phyloP scores from a whole-genome alignment of 2,329 filamentous ascomycete species.

The Venturia pyrina region DNA sequence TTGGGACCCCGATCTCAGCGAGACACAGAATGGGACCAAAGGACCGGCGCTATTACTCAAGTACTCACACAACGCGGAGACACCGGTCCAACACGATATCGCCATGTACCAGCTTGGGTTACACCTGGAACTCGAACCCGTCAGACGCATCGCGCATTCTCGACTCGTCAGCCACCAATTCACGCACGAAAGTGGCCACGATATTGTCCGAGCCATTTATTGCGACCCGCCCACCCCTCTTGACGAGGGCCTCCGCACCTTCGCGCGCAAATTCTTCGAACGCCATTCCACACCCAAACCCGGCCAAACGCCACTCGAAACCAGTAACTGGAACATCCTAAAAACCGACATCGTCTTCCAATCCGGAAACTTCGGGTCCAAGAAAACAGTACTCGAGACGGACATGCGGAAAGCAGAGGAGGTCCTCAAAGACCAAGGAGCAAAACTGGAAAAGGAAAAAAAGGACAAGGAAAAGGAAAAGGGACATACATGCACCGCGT shows the following conservation, averaged over 20 bases:
- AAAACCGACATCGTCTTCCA: neutral
- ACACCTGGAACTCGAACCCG: neutral
- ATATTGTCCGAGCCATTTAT: slow-evolving; percentile 2
- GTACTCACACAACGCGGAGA: neutral
- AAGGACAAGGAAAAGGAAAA: too few relatives aligned
- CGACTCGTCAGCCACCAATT: slow-evolving; percentile 5
- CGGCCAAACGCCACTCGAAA: neutral
- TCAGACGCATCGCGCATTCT: neutral
- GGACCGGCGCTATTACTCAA: neutral
- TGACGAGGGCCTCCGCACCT: neutral
- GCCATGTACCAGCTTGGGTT: neutral
- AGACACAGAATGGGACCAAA: neutral
- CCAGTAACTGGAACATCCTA: neutral
- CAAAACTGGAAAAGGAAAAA: neutral
- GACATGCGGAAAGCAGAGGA: neutral
- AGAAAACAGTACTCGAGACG: neutral
- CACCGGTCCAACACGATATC: slow-evolving; percentile 1
- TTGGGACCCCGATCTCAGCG: neutral
- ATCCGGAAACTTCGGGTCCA: neutral
- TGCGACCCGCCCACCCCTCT: neutral
- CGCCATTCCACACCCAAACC: neutral
- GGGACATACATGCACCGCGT: too few relatives aligned
- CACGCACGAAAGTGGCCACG: slow-evolving; percentile 3
- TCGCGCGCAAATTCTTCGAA: neutral
- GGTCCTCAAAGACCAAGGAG: neutral